These are phyloP conservation scores for Medicago arabica DNA, from an alignment of 306 rosid genomes.

Conservation along the genomic window DNA sequence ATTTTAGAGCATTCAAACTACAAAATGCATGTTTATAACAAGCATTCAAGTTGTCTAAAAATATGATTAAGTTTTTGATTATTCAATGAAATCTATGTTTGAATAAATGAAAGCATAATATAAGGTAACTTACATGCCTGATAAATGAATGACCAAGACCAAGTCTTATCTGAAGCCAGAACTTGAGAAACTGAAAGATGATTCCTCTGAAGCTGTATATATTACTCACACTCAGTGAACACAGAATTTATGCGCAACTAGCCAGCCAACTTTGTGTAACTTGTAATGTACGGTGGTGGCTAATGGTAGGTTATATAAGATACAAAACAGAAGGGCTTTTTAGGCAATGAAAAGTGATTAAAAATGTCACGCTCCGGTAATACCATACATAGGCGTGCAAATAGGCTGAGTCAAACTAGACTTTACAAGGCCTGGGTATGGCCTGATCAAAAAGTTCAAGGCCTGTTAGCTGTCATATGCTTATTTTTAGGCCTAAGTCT, in stretches of 20 bases:
- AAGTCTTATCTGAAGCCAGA: constrained; percentile 20
- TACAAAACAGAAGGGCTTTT: not conserved
- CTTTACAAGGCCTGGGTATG: too few relatives aligned
- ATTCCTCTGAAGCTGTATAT: constrained; percentile 39
- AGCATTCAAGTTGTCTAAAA: not conserved
- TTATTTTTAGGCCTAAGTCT: too few relatives aligned
- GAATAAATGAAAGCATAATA: constrained; percentile 1
- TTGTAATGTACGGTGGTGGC: constrained; percentile 26
- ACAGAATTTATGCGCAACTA: constrained; percentile 37
- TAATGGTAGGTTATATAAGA: not conserved
- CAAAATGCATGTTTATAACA: not conserved
- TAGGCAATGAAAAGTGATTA: not conserved
- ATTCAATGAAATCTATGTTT: not conserved
- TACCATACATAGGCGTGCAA: too few relatives aligned
- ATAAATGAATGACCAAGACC: constrained; percentile 34
- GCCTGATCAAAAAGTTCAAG: too few relatives aligned
- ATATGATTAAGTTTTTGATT: not conserved
- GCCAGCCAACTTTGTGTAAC: constrained; percentile 40
- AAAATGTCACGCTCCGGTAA: not conserved
- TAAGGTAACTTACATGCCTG: not conserved
- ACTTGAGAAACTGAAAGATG: constrained; percentile 29
- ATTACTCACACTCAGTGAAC: constrained; percentile 42
- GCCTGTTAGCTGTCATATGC: too few relatives aligned
- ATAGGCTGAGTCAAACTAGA: too few relatives aligned
- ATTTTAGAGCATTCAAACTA: not conserved